Evolutionary conservation across 1,139 yeast genomes (phyloP).

Genomic region (Geotrichum reessii): DNA sequence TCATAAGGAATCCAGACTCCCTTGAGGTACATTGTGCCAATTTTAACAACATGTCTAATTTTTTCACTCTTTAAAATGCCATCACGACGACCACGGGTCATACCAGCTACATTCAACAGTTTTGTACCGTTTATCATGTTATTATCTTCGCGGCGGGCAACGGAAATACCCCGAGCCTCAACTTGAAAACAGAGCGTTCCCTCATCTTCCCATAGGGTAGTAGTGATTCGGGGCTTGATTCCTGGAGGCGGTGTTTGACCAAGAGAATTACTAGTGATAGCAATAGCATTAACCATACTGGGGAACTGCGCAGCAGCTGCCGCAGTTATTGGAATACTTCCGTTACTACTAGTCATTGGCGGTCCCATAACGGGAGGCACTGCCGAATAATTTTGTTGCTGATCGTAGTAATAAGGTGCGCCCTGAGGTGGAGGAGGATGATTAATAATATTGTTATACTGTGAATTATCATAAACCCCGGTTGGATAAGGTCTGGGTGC

Average conservation of each 20-base stretch:
- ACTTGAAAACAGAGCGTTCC: slow-evolving; percentile 84
- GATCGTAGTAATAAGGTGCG: not conserved
- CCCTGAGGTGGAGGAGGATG: slow-evolving; percentile 2
- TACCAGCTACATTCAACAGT: slow-evolving; percentile 50
- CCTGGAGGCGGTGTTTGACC: slow-evolving; percentile 41
- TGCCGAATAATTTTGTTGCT: not conserved
- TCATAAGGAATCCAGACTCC: slow-evolving; percentile 98
- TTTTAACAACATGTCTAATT: slow-evolving; percentile 84
- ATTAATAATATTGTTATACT: slow-evolving; percentile 1
- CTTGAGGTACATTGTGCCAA: slow-evolving; percentile 93
- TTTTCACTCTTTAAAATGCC: slow-evolving; percentile 88
- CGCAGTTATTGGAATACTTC: slow-evolving; percentile 7
- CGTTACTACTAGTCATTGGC: not conserved
- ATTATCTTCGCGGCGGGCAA: slow-evolving; percentile 49
- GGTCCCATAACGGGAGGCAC: not conserved
- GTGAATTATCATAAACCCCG: slow-evolving; percentile 7
- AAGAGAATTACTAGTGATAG: slow-evolving; percentile 25
- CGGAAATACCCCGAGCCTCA: slow-evolving; percentile 42
- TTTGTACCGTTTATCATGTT: slow-evolving; percentile 53
- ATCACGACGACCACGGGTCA: slow-evolving; percentile 67
- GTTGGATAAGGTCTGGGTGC: slow-evolving; percentile 14
- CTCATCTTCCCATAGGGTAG: slow-evolving; percentile 97
- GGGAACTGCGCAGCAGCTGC: slow-evolving; percentile 32
- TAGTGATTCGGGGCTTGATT: slow-evolving; percentile 81
- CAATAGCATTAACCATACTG: slow-evolving; percentile 30